phyloP scores from a whole-genome alignment of 768 basidiomycete genomes.

The Amanita molliuscula region DNA sequence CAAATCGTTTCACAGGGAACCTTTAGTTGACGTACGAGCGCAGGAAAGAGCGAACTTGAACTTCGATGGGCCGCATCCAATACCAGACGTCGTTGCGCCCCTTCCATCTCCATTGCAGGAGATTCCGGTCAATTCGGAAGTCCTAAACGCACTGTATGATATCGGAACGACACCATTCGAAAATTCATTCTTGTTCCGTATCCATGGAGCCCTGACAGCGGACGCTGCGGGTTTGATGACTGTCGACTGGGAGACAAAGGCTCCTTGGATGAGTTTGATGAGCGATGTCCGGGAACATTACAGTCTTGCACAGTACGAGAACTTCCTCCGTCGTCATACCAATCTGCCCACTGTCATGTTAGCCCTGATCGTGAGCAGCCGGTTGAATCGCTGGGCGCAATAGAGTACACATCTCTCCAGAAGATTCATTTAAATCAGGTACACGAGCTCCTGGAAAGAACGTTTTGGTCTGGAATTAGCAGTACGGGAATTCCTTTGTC shows the following conservation, averaged over 20 bases:
- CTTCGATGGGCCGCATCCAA: constrained; percentile 13
- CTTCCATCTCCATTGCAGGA: constrained; percentile 18
- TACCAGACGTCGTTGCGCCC: constrained; percentile 22
- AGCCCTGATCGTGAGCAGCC: constrained; percentile 48
- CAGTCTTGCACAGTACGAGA: constrained; percentile 45
- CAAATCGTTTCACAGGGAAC: not conserved
- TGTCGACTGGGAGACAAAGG: constrained; percentile 60
- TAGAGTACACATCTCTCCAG: constrained; percentile 54
- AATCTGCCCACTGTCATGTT: constrained; percentile 3
- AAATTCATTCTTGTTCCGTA: constrained; percentile 55
- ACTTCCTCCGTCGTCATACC: not conserved
- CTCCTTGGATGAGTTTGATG: constrained; percentile 75
- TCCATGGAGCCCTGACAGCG: constrained; percentile 32
- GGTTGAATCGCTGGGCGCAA: constrained; percentile 35
- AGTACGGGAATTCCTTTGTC: constrained; percentile 27
- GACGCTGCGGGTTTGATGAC: constrained; percentile 33
- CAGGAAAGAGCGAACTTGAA: constrained; percentile 15
- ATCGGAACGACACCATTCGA: constrained; percentile 58
- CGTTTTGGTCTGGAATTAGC: constrained; percentile 73
- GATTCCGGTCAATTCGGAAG: constrained; percentile 19
- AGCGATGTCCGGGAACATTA: constrained; percentile 60
- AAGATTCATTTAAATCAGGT: constrained; percentile 53
- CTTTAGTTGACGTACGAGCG: constrained; percentile 18
- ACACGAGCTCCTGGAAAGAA: constrained; percentile 55
- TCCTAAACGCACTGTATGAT: constrained; percentile 40